Conservation (phyloP, 2,329 filamentous ascomycete species). For the Ophiostoma tasmaniense region DNA sequence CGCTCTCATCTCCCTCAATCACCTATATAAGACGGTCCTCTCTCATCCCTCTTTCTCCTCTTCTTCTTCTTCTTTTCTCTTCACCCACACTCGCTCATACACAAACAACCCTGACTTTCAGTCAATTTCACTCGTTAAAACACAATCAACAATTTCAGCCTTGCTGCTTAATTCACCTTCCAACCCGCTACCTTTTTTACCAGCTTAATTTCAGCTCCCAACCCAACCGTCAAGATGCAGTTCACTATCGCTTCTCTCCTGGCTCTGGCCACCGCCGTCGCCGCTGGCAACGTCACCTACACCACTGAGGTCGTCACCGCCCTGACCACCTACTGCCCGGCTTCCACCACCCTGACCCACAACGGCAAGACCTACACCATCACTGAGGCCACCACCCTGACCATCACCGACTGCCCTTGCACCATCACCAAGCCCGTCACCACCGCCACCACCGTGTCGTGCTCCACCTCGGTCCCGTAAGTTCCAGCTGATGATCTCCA, state of each 20-base stretch:
- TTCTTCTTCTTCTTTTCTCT: slow-evolving; percentile 35
- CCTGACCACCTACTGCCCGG: slow-evolving; percentile 66
- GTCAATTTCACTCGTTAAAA: slow-evolving; percentile 52
- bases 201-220: slow-evolving; percentile 26
- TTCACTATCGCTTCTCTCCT: slow-evolving; percentile 47
- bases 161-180: slow-evolving; percentile 24
- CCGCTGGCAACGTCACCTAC: slow-evolving; percentile 40
- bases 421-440: slow-evolving; percentile 53
- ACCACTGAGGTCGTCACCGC: slow-evolving; percentile 58
- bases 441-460: slow-evolving; percentile 43
- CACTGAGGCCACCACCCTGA: slow-evolving; percentile 57
- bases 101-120: slow-evolving; percentile 43
- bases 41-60: slow-evolving; percentile 14
- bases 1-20: neutral
- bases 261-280: slow-evolving; percentile 42
- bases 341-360: slow-evolving; percentile 54
- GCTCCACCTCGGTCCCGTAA: slow-evolving; percentile 45
- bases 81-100: slow-evolving; percentile 42
- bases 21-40: slow-evolving; percentile 23
- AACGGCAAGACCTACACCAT: slow-evolving; percentile 60
- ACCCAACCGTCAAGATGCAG: slow-evolving; percentile 54
- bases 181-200: slow-evolving; percentile 6
- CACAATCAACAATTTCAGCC: slow-evolving; percentile 25
- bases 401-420: slow-evolving; percentile 58
- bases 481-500: slow-evolving; percentile 17